phyloP scores from a whole-genome alignment of 2,329 filamentous ascomycete genomes.

The Diplodia intermedia region DNA sequence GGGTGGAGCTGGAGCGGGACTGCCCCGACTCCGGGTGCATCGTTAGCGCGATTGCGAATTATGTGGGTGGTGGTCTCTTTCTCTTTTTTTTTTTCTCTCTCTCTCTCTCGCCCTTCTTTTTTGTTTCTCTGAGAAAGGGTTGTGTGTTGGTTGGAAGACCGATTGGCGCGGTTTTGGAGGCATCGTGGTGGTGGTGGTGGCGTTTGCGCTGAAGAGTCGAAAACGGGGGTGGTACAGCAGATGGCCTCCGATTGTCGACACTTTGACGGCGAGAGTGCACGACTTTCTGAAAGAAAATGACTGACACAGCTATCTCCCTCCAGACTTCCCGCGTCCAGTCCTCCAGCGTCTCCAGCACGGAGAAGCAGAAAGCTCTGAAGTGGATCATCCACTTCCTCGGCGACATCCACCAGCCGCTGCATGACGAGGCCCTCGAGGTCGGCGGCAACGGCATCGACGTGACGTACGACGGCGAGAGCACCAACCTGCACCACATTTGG shows the following conservation, averaged over 20 bases:
- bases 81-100: not conserved
- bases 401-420: conserved; percentile 77
- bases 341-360: conserved; percentile 40
- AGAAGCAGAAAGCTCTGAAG: conserved; percentile 55
- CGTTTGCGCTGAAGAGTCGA: not conserved
- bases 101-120: not conserved
- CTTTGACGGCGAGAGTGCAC: too few relatives aligned
- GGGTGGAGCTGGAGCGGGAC: conserved; percentile 59
- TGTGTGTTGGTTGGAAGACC: not conserved
- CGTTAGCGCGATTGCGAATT: conserved; percentile 62
- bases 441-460: conserved; percentile 56
- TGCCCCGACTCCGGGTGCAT: conserved; percentile 59
- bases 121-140: not conserved
- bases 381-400: conserved; percentile 66
- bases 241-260: not conserved
- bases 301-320: not conserved
- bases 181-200: not conserved
- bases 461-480: conserved; percentile 50
- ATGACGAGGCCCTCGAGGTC: conserved; percentile 56
- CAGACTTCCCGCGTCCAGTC: conserved; percentile 50
- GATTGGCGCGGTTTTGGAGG: not conserved
- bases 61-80: conserved; percentile 39
- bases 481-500: conserved; percentile 40
- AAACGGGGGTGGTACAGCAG: not conserved
- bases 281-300: not conserved